Evolutionary conservation across 805 yeast genomes (phyloP), one percentile per base, ranked within the genome.

Genomic region (Saccharomycopsis sp.): DNA sequence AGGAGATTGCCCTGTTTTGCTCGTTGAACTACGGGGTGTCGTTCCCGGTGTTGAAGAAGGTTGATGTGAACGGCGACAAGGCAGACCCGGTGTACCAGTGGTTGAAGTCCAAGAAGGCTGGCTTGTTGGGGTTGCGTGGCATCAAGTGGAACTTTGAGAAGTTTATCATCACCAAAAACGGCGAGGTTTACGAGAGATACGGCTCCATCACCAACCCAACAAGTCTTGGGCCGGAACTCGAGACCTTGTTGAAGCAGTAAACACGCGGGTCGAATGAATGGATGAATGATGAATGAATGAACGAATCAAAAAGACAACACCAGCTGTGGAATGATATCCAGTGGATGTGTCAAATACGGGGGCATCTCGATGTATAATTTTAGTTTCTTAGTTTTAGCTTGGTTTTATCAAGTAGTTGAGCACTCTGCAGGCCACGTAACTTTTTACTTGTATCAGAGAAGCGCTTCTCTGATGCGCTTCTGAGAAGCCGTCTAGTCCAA

Each of bases 11-110:
- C 29, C 59, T 69, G 32, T 86, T 86, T 68, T 86, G 95, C 63
- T 62, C 73, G 36, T 58, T 77, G 53, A 87, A 85, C 67, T 92
- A 78, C 59, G 96, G 96, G 41, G 96, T 89, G 31, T 67, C 81
- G 13, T 89, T 92, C 79, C 96, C 96, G 22, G 71, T 89, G 23
- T 64, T 89, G 73, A 69, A 73, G 58, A 89, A 88, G 69, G 61
- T 87, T 45, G 87, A 88, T 31, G 97, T 92, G 52, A 92, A 89
- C 59, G 98, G 98, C 38, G 61, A 68, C 47, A 63, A 76, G 33
- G 77, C 85, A 15, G 88, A 83, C 56, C 85, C 89, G 15, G 87
- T 89, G 26, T 89, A 77, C 64, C 65, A 72, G 54, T 88, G 59
- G 66, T 71, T 89, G 59, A 89, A 92, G 67, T 53, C 63, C 31